Evolutionary conservation across 345 rosid genomes (phyloP), one percentile per base, ranked within the genome.

Genomic region (Leavenworthia alabamica): DNA sequence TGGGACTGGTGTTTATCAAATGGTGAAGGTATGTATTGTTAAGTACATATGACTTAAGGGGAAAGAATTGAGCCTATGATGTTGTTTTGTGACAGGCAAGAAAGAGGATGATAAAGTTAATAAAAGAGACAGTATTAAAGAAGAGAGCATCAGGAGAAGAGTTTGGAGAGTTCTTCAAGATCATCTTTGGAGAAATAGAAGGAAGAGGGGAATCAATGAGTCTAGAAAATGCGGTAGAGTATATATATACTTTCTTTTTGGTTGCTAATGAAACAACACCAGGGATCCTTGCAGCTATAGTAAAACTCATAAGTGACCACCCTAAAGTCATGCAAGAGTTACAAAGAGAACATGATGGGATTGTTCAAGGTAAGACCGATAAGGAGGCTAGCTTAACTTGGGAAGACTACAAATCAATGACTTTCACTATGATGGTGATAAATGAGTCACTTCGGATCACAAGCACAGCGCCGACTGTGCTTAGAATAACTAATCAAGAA

Each of bases 351-450:
- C 92, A 88, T 3, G 28, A 39, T 2, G 22, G 52, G 9, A 43
- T 62, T 33, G 32, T 9, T 3, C 65, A 42, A 5, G 65, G 45
- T 8, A 75, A 50, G 68, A 56, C 63, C 56, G 16, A 44, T 3
- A 44, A 65, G 20, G 37, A 45, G 22, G 29, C 35, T 0, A 54
- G 10, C 19, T 75, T 88, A 20, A 73, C 85, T 23, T 88, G 96
- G 93, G 71, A 78, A 68, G 86, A 88, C 62, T 88, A 85, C 73
- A 83, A 79, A 70, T 75, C 80, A 46, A 88, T 88, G 93, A 42
- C 80, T n/a, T 88, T 88, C 81, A 85, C 96, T 14, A 86, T 77
- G 0, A 55, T 66, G 71, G 71, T 64, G 45, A 64, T 64, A 53
- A 43, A 33, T 64, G 70, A 64, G 53, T 64, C 70, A 3, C 45